phyloP scores from a whole-genome alignment of 2,329 filamentous ascomycete species.

The Penicillium sp. region DNA sequence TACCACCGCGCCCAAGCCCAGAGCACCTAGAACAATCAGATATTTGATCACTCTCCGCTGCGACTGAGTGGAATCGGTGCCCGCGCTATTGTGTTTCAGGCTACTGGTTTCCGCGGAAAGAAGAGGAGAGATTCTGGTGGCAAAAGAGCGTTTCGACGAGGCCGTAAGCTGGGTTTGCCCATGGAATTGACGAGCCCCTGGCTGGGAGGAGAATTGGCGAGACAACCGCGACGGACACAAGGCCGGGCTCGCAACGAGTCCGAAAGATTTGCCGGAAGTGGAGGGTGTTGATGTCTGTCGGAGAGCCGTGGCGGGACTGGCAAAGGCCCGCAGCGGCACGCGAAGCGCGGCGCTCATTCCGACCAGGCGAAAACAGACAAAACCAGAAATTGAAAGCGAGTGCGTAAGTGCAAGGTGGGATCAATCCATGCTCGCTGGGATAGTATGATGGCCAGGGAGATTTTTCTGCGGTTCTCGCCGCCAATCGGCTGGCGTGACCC shows the following conservation, averaged over 20 bases:
- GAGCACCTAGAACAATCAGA: constrained; percentile 33
- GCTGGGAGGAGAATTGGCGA: background rate
- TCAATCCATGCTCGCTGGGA: constrained; percentile 15
- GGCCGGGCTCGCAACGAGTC: constrained; percentile 1
- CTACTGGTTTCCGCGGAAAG: constrained; percentile 10
- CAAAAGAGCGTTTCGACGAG: constrained; percentile 16
- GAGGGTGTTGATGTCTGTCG: constrained; percentile 24
- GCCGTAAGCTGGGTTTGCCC: background rate
- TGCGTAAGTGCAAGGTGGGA: constrained; percentile 1
- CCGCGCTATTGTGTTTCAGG: constrained; percentile 7
- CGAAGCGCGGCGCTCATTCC: constrained; percentile 37
- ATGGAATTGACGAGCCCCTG: constrained; percentile 2
- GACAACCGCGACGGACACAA: constrained; percentile 1
- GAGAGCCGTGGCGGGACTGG: constrained; percentile 29
- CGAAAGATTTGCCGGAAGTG: constrained; percentile 10
- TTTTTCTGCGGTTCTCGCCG: constrained; percentile 27
- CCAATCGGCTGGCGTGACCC: constrained; percentile 24
- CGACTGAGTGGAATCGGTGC: constrained; percentile 13
- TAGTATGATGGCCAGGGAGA: constrained; percentile 16
- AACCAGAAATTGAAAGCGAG: background rate
- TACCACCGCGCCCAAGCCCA: constrained; percentile 47
- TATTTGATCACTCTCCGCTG: constrained; percentile 32
- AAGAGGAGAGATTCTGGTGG: constrained; percentile 18
- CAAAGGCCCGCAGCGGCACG: constrained; percentile 33
- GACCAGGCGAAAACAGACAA: constrained; percentile 11